Percentiles rank a stretch among this genome's conserved stretches.
These are phyloP conservation scores for Pestalotiopsis sp. DNA, from an alignment of 2,329 filamentous ascomycete species.

Conservation along the genomic window DNA sequence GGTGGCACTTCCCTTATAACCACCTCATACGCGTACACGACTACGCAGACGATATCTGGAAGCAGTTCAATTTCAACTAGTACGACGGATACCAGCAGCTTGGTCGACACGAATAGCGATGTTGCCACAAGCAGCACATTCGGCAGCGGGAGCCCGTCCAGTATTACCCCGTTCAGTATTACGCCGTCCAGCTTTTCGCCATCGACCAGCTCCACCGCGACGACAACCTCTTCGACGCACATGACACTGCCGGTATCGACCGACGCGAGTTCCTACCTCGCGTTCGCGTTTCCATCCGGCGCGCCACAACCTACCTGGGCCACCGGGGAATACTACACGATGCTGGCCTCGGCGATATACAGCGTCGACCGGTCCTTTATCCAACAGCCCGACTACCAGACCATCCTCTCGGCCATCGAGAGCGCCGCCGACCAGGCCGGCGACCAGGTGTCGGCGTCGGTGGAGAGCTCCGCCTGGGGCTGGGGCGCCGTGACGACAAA, in stretches of 20 bases:
- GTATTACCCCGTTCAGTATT: not conserved
- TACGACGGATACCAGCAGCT: not conserved
- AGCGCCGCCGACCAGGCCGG: constrained; percentile 17
- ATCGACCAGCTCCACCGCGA: constrained; percentile 21
- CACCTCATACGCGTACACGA: not conserved
- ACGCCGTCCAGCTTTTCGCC: not conserved
- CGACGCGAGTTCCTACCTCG: constrained; percentile 13
- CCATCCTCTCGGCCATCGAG: constrained; percentile 20
- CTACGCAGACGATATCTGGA: not conserved
- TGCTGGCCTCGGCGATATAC: constrained; percentile 20
- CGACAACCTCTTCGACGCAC: constrained; percentile 2
- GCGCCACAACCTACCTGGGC: constrained; percentile 21
- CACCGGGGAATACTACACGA: constrained; percentile 20
- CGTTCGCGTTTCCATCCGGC: constrained; percentile 9
- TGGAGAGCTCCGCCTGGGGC: constrained; percentile 17
- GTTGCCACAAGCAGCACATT: not conserved
- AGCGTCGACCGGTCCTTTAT: constrained; percentile 20
- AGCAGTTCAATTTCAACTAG: not conserved
- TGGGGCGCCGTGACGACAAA: constrained; percentile 21
- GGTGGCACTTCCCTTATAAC: not conserved
- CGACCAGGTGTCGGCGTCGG: constrained; percentile 15
- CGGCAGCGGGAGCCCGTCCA: not conserved
- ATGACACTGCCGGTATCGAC: constrained; percentile 9
- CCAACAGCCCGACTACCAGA: constrained; percentile 18
- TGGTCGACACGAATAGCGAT: not conserved